Evolutionary conservation across 306 rosid species (phyloP), one percentile per base, ranked within the genome.

Genomic region (Heteromeles arbutifolia): DNA sequence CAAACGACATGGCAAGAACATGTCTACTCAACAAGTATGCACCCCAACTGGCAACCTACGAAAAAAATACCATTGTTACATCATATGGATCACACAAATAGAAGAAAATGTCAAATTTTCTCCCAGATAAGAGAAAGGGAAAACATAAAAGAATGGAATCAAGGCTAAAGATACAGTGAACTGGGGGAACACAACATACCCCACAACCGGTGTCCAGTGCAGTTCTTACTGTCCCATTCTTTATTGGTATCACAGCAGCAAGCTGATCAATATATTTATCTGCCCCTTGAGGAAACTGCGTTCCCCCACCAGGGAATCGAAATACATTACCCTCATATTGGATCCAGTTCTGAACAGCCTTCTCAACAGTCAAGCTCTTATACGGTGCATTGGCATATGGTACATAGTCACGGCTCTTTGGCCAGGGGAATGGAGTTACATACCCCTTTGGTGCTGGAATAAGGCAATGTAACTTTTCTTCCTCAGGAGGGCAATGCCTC

Each of bases 201-300:
- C 98, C 98, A n/a, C 98, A 95, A 63, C 98, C 98, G 79, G 98
- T 95, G 82, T 95, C 98, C 26, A 95, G 77, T 3, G 98, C 98
- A 48, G 97, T 95, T 80, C 98, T 89, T 75, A 92, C 97, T 6
- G 90, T 89, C 62, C 98, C 98, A 74, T 95, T 73, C 71, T 84
- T 74, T n/a, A 95, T 89, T n/a, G 98, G 98, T 81, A 95, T 89
- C 67, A 95, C 97, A 75, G 98, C 87, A 57, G 95, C 91, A 66
- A 95, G 84, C 72, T 95, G 92, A 70, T 95, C 97, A 77, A 95
- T 95, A 83, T 95, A 95, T 77, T 90, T 92, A 70, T 92, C 96
- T 34, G 97, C 97, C 63, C 98, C 98, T 78, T 95, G 96, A 74
- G 98, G 98, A 77, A 95, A 95, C 80, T 95, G 99, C 1, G 98